Evolutionary conservation across 1,284 basidiomycete species (phyloP).

Genomic region (Cystobasidium slooffiae): DNA sequence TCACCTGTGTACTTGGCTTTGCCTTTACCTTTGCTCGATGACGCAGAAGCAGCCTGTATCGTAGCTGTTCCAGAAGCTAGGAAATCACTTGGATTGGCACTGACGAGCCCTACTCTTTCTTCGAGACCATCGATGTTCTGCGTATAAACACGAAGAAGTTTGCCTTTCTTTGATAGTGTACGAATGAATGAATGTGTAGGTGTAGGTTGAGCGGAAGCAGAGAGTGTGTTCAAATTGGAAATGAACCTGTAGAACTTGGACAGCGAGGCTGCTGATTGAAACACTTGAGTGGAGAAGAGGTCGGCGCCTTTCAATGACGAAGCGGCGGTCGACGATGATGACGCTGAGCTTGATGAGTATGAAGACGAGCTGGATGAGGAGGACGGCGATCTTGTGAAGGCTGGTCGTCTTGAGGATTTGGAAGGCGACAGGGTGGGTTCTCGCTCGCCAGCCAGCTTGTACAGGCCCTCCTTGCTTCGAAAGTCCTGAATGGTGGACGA

Average conservation of each 20-base stretch:
- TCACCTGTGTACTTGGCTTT: constrained; percentile 63
- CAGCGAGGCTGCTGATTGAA: constrained; percentile 80
- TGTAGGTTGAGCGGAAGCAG: constrained; percentile 71
- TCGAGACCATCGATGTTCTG: constrained; percentile 96
- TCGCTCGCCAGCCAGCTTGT: constrained; percentile 80
- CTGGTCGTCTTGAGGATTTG: neutral
- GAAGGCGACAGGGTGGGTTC: constrained; percentile 57
- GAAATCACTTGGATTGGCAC: constrained; percentile 60
- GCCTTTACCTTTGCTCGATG: constrained; percentile 60
- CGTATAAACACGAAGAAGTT: constrained; percentile 85
- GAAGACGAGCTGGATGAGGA: neutral
- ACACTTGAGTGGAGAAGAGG: constrained; percentile 84
- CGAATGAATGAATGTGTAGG: constrained; percentile 87
- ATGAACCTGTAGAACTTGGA: constrained; percentile 94
- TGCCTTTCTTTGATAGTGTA: constrained; percentile 79
- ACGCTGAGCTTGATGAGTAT: constrained; percentile 1
- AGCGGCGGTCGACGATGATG: constrained; percentile 24
- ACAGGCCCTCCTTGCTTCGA: constrained; percentile 84
- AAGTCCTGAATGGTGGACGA: constrained; percentile 62
- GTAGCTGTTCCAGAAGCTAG: neutral
- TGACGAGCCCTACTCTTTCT: constrained; percentile 72
- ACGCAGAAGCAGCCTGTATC: neutral
- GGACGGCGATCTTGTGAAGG: neutral
- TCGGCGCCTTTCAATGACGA: constrained; percentile 58
- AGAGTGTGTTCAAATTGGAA: constrained; percentile 75